Evolutionary conservation across 2,329 filamentous ascomycete species (phyloP).

Genomic region (Dactylellina parvicollis): DNA sequence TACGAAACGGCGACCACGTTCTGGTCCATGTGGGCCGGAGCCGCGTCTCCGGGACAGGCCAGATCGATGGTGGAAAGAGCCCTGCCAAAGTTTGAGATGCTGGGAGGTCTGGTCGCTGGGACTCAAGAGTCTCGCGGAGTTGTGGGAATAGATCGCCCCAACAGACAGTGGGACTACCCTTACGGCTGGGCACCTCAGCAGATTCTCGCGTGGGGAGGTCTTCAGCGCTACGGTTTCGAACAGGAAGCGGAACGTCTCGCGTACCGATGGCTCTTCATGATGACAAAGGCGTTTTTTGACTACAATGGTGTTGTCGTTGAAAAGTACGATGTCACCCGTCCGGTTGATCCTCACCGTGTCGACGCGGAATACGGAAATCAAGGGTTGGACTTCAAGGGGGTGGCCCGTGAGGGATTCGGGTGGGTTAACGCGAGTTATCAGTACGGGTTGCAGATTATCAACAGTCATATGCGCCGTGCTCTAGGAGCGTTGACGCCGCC

Average conservation of each 20-base stretch:
- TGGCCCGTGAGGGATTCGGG: conserved; percentile 94
- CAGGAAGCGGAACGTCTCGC: conserved; percentile 88
- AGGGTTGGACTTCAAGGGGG: conserved; percentile 92
- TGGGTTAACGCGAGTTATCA: conserved; percentile 99
- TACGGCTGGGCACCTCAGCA: conserved; percentile 99
- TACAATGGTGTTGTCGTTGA: conserved; percentile 98
- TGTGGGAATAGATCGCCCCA: conserved; percentile 82
- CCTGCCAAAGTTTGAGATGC: conserved; percentile 85
- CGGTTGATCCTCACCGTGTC: conserved; percentile 89
- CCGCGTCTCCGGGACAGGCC: conserved; percentile 87
- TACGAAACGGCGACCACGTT: conserved; percentile 95
- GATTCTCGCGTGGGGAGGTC: conserved; percentile 94
- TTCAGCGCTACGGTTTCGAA: conserved; percentile 89
- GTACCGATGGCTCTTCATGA: conserved; percentile 98
- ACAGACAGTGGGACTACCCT: conserved; percentile 97
- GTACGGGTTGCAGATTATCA: conserved; percentile 87
- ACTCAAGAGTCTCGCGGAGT: conserved; percentile 87
- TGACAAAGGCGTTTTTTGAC: conserved; percentile 97
- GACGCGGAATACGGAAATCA: conserved; percentile 99
- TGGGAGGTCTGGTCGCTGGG: conserved; percentile 86
- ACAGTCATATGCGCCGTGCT: conserved; percentile 86
- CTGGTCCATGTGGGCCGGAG: conserved; percentile 96
- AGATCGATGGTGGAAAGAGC: conserved; percentile 80
- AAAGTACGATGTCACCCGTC: conserved; percentile 95
- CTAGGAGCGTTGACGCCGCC: conserved; percentile 88